phyloP scores from a whole-genome alignment of 306 rosid genomes.

The Cajanus cajan region DNA sequence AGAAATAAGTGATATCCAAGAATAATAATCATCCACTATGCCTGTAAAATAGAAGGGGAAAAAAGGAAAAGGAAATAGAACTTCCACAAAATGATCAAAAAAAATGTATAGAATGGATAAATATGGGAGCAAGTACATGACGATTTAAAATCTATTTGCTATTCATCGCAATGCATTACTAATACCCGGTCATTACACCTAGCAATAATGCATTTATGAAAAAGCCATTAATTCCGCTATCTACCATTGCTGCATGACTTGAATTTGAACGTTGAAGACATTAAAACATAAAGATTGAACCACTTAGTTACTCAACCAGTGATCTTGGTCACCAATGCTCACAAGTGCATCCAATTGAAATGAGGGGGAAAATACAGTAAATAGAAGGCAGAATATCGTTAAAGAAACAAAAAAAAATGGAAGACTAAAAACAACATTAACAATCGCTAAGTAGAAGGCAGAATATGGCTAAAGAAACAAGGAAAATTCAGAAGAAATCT shows the following conservation, averaged over 20 bases:
- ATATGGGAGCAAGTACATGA: background rate
- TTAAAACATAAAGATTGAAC: slow-evolving; percentile 17
- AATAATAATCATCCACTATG: background rate
- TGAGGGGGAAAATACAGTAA: background rate
- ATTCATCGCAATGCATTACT: background rate
- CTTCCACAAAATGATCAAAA: background rate
- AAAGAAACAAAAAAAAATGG: background rate
- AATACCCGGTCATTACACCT: background rate
- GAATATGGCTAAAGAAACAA: background rate
- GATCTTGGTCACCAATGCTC: background rate
- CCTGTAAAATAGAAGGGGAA: background rate
- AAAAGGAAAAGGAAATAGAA: background rate
- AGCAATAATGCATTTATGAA: slow-evolving; percentile 12
- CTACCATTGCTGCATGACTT: slow-evolving; percentile 12
- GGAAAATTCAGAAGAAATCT: background rate
- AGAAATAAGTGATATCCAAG: background rate
- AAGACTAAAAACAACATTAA: background rate
- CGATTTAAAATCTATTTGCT: background rate
- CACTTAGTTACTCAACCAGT: slow-evolving; percentile 1
- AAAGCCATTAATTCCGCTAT: background rate
- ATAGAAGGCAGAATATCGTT: background rate
- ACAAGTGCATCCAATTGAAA: slow-evolving; percentile 6
- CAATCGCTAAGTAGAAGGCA: background rate
- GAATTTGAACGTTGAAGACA: background rate
- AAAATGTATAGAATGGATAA: background rate